Base-by-base conservation (phyloP, 257 asterid species). In the Avicennia marina region DNA sequence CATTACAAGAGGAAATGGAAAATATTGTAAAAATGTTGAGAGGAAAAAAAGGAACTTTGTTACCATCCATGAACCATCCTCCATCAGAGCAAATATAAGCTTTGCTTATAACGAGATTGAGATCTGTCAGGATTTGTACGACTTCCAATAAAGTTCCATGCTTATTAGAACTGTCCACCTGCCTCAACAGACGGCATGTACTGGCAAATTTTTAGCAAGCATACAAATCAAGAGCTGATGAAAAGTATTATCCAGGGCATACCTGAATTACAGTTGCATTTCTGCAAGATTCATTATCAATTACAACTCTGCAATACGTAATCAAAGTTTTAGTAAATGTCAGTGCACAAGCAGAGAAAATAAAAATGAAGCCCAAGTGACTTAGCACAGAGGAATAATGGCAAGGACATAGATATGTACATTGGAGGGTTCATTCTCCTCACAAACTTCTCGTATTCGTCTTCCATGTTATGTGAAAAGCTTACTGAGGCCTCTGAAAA, bases 61-160 rank as follows among this genome's bases (percentile, higher is more conserved):
- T 84, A 93, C 99, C 99, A 68, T 93, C 99, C 99, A 93, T 93
- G 58, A 89, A 93, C 99, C 99, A 93, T 62, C 99, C 97, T 20
- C 96, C 99, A 84, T 93, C 99, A 22, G 99, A 93, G 73, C 83
- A 77, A 2, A 93, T 93, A 51, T 89, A 93, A 48, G 96, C 97
- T 64, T 93, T 93, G 19, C 82, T 80, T 38, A 93, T 75, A 48
- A 79, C 36, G 12, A 93, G 81, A 70, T 86, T 86, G 72, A 93
- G 97, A 83, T 93, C 99, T 17, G 95, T 93, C 47, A 93, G 88
- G 56, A 93, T 68, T 79, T 89, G 99, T 5, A 93, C 90, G 17
- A 93, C 96, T 72, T 93, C 99, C 4, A 93, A 79, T 44, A 93
- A 96, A 54, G 81, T 86, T 20, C 99, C 97, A 43, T 84, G 86